Evolutionary conservation across 2,329 filamentous ascomycete genomes (phyloP).

Genomic region (Exophiala sp.): DNA sequence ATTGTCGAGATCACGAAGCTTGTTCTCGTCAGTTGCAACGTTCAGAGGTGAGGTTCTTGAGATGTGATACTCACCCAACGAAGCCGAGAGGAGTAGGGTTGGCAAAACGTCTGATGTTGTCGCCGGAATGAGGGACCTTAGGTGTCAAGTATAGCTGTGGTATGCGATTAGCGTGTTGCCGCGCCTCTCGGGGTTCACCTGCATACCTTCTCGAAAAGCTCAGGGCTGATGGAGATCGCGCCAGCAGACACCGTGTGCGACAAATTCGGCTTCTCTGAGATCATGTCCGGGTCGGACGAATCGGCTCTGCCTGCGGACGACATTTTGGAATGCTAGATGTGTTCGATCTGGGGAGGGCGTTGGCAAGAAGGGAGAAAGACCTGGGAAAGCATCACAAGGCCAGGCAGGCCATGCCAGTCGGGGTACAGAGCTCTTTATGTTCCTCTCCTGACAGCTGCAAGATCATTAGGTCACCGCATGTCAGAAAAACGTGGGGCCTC

Average conservation of each 20-base stretch:
- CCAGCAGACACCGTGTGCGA: slow-evolving; percentile 21
- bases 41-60: neutral
- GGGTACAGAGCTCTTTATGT: no score
- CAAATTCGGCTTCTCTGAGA: slow-evolving; percentile 19
- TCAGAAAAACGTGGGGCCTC: no score
- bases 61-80: slow-evolving; percentile 17
- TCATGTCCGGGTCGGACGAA: slow-evolving; percentile 15
- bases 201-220: slow-evolving; percentile 25
- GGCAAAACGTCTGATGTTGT: slow-evolving; percentile 26
- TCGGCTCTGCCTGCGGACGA: slow-evolving; percentile 9
- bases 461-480: no score
- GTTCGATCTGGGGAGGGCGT: neutral
- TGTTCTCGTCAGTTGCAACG: neutral
- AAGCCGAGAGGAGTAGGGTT: slow-evolving; percentile 28
- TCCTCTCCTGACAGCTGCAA: no score
- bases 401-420: neutral
- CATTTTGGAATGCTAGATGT: slow-evolving; percentile 9
- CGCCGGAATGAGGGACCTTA: slow-evolving; percentile 24
- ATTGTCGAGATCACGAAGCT: slow-evolving; percentile 28
- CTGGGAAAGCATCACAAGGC: neutral
- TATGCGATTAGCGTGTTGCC: neutral
- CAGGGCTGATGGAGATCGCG: slow-evolving; percentile 23
- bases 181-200: neutral
- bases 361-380: neutral
- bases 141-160: slow-evolving; percentile 27